Evolutionary conservation across 768 basidiomycete genomes (phyloP).

Genomic region (Candolleomyces aberdarensis): DNA sequence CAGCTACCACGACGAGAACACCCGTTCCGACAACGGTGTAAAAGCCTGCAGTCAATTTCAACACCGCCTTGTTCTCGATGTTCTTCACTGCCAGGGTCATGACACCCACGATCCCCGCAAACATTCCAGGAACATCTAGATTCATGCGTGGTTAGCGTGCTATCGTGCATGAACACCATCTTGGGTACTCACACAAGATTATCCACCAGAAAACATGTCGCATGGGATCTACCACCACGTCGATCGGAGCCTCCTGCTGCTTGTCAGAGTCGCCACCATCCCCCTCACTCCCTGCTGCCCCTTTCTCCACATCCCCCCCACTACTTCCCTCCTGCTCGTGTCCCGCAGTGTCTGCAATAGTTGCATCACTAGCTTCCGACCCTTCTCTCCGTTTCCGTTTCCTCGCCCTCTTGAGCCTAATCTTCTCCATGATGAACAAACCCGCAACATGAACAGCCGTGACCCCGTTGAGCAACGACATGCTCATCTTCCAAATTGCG

Average conservation of each 20-base stretch:
- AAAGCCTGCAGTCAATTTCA: constrained; percentile 9
- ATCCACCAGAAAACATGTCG: constrained; percentile 10
- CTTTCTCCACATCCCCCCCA: not conserved
- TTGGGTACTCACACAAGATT: constrained; percentile 7
- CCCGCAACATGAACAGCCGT: constrained; percentile 16
- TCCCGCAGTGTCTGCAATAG: not conserved
- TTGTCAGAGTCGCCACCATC: not conserved
- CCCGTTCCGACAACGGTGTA: constrained; percentile 10
- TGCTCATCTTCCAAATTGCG: constrained; percentile 15
- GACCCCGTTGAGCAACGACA: constrained; percentile 16
- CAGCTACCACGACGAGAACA: not conserved
- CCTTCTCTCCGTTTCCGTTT: constrained; percentile 1
- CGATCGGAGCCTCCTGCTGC: constrained; percentile 3
- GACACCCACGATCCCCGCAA: constrained; percentile 28
- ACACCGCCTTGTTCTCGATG: not conserved
- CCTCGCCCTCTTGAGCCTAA: constrained; percentile 2
- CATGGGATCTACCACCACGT: constrained; percentile 3
- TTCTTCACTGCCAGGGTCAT: constrained; percentile 27
- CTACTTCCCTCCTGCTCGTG: not conserved
- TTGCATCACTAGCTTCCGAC: not conserved
- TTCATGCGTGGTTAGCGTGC: not conserved
- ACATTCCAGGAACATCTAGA: constrained; percentile 27
- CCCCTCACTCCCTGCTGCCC: not conserved
- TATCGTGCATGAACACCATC: not conserved
- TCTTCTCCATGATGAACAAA: constrained; percentile 5